Conservation (phyloP, 495 filamentous ascomycete species). For the Xylaria palmicola region DNA sequence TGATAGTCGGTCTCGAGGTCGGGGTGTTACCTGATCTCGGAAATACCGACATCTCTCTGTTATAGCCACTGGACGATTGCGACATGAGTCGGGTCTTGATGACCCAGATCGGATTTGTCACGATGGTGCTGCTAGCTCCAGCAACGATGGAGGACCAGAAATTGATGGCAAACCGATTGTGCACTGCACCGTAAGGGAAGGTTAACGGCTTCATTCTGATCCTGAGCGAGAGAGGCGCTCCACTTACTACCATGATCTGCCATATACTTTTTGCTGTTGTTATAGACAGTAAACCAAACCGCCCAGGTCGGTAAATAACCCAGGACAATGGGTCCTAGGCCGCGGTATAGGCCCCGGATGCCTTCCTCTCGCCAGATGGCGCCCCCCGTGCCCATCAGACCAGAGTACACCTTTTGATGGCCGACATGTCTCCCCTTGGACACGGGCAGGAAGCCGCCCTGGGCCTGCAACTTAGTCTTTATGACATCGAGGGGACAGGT, state of each 20-base stretch:
- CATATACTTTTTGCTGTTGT: slow-evolving; percentile 74
- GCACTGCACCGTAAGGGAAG: slow-evolving; percentile 16
- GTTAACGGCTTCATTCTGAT: neutral
- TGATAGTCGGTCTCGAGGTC: slow-evolving; percentile 49
- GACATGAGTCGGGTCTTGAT: slow-evolving; percentile 99
- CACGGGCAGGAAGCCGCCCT: slow-evolving; percentile 67
- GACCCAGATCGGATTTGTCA: slow-evolving; percentile 99
- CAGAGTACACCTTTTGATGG: slow-evolving; percentile 67
- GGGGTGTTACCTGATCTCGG: slow-evolving; percentile 47
- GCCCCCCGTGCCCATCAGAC: slow-evolving; percentile 79
- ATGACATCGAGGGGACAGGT: slow-evolving; percentile 98
- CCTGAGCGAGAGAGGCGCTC: neutral
- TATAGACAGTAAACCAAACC: slow-evolving; percentile 95
- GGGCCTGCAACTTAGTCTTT: slow-evolving; percentile 97
- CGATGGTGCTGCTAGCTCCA: slow-evolving; percentile 87
- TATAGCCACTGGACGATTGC: slow-evolving; percentile 52
- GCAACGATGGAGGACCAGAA: slow-evolving; percentile 81
- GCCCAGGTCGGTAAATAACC: slow-evolving; percentile 98
- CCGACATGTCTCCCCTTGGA: slow-evolving; percentile 45
- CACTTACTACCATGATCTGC: slow-evolving; percentile 63
- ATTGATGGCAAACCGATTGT: slow-evolving; percentile 48
- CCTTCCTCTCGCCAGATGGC: slow-evolving; percentile 87
- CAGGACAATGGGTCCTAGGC: slow-evolving; percentile 87
- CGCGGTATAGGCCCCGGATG: slow-evolving; percentile 86
- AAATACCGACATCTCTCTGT: slow-evolving; percentile 39